Evolutionary conservation across 768 basidiomycete species (phyloP), one percentile per base, ranked within the genome.

Genomic region (Rhizopogon vesiculosus): DNA sequence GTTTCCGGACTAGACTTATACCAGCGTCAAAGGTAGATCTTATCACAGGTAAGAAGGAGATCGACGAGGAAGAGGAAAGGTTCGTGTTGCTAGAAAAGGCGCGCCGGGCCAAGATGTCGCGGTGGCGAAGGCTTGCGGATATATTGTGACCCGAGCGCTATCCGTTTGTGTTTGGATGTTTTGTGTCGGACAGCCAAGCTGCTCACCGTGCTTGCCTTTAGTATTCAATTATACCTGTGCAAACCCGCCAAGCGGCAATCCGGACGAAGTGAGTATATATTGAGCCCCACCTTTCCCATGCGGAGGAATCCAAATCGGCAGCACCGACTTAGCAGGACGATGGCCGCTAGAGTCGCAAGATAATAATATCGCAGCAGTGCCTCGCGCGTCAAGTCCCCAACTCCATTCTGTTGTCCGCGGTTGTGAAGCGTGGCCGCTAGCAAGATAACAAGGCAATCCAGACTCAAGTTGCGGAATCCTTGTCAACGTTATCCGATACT

Each of bases 1-100:
- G 66, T 50, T 72, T 69, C 61, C 59, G 69, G 31, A 74, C 72
- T 5, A 59, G 57, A 41, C 58, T 70, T 10, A 71, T 76, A 56
- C 75, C 76, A 0, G 62, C 73, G 1, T 69, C 72, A n/a, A 72
- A 80, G 50, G 79, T 87, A 25, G 86, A 87, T 60, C 73, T 87
- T n/a, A 64, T 82, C 38, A 79, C 80, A 15, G 86, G 85, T 18
- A 73, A 83, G 57, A 69, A 76, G 22, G 77, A 77, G 58, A 84
- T 86, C 39, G 78, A 86, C 57, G 83, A 84, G 44, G 85, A 84
- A 62, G 86, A 89, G 66, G 72, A 77, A 59, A 71, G 67, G 54
- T 83, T 74, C 60, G 5, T 38, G 8, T 38, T 25, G 48, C 54
- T 80, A 51, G 73, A 67, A 38, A 70, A 60, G 28, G 52, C 57